Percentiles rank a stretch among this genome's conserved stretches.
Conservation (phyloP, 2,329 filamentous ascomycete species). For the Fusarium pseudocircinatum region DNA sequence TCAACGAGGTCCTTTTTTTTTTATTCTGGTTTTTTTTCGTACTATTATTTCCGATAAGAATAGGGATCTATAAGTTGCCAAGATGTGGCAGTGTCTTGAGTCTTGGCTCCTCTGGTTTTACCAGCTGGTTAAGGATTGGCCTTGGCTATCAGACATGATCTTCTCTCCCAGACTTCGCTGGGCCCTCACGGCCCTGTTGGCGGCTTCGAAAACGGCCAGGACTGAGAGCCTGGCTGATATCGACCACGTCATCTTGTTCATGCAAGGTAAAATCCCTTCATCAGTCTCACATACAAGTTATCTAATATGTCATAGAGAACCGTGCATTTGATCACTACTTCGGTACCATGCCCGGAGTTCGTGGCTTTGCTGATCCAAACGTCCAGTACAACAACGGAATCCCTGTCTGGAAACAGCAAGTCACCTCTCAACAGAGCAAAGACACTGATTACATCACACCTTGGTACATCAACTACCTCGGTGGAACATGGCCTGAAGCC, state of each 20-base stretch:
- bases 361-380: slow-evolving; percentile 16
- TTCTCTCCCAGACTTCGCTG: neutral
- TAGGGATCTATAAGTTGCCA: neutral
- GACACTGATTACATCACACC: slow-evolving; percentile 35
- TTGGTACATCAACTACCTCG: slow-evolving; percentile 65
- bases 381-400: neutral
- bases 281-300: accelerated
- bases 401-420: slow-evolving; percentile 3
- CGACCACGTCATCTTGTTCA: slow-evolving; percentile 9
- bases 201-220: neutral
- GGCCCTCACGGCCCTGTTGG: neutral
- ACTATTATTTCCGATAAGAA: neutral
- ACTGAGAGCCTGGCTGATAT: slow-evolving; percentile 6
- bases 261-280: neutral
- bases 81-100: neutral
- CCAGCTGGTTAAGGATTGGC: neutral
- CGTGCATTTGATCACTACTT: slow-evolving; percentile 20
- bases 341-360: slow-evolving; percentile 14
- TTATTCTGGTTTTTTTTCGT: neutral
- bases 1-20: neutral
- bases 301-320: neutral
- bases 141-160: slow-evolving; percentile 4
- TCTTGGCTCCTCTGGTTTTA: neutral
- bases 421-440: neutral
- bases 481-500: slow-evolving; percentile 58